Evolutionary conservation across 2,329 filamentous ascomycete species (phyloP), one percentile per base, ranked within the genome.

Genomic region (Penicillium sp.): DNA sequence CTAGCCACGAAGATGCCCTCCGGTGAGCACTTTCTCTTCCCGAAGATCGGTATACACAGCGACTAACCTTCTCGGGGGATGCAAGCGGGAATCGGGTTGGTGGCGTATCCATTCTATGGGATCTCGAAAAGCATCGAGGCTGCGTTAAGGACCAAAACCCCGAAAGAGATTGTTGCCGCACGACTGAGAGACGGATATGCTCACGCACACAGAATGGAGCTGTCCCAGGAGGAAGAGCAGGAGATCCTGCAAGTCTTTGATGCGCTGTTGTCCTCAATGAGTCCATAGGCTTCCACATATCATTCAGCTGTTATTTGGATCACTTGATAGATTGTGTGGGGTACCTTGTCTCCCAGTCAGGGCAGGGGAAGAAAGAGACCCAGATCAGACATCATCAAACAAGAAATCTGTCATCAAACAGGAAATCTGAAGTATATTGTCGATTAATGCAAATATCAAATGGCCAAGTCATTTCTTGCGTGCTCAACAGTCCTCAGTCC

Each of bases 81-180:
- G 30, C 9, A 23, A 55, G 52, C 52, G 27, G 48, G 47, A 3
- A 50, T 56, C 17, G 51, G 51, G 6, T n/a, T 56, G 5, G 41
- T 45, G 20, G 53, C 51, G 5, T 56, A 56, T 42, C 53, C 53
- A 3, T 54, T 52, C 4, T 49, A 56, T 28, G 53, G 53, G 9
- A 49, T 56, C n/a, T 39, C 47, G 3, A 50, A 47, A 25, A 56
- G 53, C 15, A 51, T 56, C 2, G 53, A 56, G 31, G 33, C 43
- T 6, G 40, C 40, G 2, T 53, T 56, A 15, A 28, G 51, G 26
- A 46, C 47, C 1, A 50, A 53, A 20, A 48, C 45, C 7, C 47
- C 43, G 0, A 56, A 56, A 26, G 45, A 37, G 7, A 45, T 56
- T 36, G 51, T 51, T 1, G 27, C 17, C 23, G 47, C 53, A 8